Evolutionary conservation across 306 rosid species (phyloP).

Genomic region (Dalbergia oliveri): DNA sequence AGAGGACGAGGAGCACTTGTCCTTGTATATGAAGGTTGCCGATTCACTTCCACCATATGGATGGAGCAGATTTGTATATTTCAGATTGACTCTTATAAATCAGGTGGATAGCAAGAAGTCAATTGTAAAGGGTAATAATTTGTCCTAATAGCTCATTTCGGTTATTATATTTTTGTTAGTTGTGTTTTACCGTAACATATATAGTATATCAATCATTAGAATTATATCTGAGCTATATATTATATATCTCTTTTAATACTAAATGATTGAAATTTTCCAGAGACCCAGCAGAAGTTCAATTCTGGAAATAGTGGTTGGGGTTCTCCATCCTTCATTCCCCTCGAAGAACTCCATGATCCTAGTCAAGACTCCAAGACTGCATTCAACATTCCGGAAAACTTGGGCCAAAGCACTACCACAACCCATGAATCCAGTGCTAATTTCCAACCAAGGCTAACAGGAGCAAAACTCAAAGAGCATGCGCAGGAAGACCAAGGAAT

Average conservation of each 20-base stretch:
- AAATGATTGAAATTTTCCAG: conserved; percentile 43
- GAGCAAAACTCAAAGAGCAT: not conserved
- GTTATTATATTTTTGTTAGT: not conserved
- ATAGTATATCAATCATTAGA: not conserved
- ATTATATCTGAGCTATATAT: not conserved
- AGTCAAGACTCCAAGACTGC: conserved; percentile 52
- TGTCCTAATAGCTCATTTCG: not conserved
- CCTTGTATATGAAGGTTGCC: conserved; percentile 29
- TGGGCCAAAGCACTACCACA: not conserved
- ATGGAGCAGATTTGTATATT: conserved; percentile 33
- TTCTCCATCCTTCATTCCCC: conserved; percentile 69
- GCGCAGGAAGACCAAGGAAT: not conserved
- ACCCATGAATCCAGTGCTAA: not conserved
- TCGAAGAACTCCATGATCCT: conserved; percentile 66
- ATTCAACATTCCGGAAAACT: conserved; percentile 1
- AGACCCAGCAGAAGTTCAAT: conserved; percentile 77
- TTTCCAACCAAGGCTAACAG: not conserved
- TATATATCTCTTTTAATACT: not conserved
- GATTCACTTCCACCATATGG: conserved; percentile 30
- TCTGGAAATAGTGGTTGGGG: conserved; percentile 81
- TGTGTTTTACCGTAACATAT: not conserved
- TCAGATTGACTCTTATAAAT: conserved; percentile 36
- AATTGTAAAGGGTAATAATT: conserved; percentile 26
- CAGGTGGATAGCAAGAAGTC: conserved; percentile 18
- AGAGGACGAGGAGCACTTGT: not conserved